phyloP scores from a whole-genome alignment of 106 monocot genomes.

The Posidonia australis region DNA sequence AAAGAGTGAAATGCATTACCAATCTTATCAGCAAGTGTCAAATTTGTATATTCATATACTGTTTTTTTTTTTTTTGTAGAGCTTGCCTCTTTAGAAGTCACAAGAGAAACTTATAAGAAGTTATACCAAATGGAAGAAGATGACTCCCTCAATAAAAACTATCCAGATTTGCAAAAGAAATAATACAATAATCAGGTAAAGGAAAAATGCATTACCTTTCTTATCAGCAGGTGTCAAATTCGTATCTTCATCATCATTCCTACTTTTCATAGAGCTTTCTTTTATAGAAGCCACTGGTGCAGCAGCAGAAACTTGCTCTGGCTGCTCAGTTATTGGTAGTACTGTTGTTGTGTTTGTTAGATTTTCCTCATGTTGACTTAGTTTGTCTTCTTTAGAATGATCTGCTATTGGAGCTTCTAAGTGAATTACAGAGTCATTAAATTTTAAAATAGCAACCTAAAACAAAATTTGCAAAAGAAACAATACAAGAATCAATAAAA shows the following conservation, averaged over 20 bases:
- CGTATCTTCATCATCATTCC: neutral
- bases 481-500: neutral
- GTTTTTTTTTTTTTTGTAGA: no score
- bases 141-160: neutral
- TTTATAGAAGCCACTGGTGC: conserved; percentile 1
- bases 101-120: no score
- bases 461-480: neutral
- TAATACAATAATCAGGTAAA: neutral
- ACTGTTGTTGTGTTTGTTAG: neutral
- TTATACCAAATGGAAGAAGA: no score
- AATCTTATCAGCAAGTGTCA: no score
- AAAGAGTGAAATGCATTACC: no score
- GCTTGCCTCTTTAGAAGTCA: no score
- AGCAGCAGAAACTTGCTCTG: neutral
- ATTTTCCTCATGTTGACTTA: neutral
- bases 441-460: no score
- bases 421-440: neutral
- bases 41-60: no score
- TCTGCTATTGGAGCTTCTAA: neutral
- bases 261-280: neutral
- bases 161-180: neutral
- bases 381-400: neutral
- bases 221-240: neutral
- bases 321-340: neutral
- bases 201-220: neutral